Base-by-base conservation (phyloP, 176 grass and related monocot genomes). In the Triticum monococcum region DNA sequence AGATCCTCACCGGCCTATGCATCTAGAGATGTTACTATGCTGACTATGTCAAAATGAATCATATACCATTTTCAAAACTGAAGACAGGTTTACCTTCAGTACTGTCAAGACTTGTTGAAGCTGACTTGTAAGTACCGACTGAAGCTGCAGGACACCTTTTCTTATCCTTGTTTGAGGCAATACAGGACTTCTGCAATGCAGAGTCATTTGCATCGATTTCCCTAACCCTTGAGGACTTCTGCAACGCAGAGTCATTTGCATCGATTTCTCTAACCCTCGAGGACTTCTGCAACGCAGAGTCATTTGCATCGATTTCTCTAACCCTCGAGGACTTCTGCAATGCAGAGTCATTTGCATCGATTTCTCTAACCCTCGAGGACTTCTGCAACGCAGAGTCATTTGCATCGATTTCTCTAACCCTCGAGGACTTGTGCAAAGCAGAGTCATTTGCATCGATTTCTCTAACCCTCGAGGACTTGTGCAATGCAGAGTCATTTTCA, bases 81-180 rank as follows among this genome's bases (percentile, higher is more conserved):
- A 68, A 87, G 11, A 36, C 3, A 60, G 32, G 24, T 66, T 84
- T 76, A 92, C 71, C 91, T 83, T 48, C 74, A 14, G 48, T 89
- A 50, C 24, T 75, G 14, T 71, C 60, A 59, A 35, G 32, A n/a
- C 45, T 24, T 65, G 61, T 81, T 9, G 35, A n/a, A 33, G 22
- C 86, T 32, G 33, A 30, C 52, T 79, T 86, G 36, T 87, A 78
- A 81, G 72, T 88, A 54, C 24, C 52, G 18, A 59, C 9, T 8
- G 57, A 36, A 85, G 54, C 64, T 57, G 61, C 79, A 26, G 10
- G 12, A 18, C 12, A 68, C 37, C 9, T 86, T 67, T 86, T 85
- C 46, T 81, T 57, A 72, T 79, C 33, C 37, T 82, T 86, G 1
- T 66, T 50, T 14, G 36, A 41, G 18, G 18, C 31, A 33, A 30